Evolutionary conservation across 2,329 filamentous ascomycete species (phyloP), one percentile per base, ranked within the genome.

Genomic region (Fusarium sp.): DNA sequence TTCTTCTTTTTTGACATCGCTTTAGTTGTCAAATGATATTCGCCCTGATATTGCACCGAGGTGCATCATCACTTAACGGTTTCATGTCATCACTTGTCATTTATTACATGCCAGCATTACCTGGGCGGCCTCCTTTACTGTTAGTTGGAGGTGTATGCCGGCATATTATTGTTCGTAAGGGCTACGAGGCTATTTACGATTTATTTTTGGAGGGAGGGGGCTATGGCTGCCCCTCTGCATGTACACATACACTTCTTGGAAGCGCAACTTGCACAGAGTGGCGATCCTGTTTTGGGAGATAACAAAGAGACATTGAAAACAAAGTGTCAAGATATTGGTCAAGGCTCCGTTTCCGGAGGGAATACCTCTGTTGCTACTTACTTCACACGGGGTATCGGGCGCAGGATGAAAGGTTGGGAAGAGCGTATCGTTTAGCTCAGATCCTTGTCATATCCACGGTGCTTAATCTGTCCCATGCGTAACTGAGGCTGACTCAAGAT

Each of bases 1-100:
- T 62, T 57, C 46, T 63, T 67, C 57, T 63, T 58, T 41, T 61
- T 65, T 61, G 57, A 54, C 55, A 56, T 64, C 61, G 53, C 49
- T 65, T 62, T 57, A 32, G 57, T 50, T 57, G 50, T 46, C 52
- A 42, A 41, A 41, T 47, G 60, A 32, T 35, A 49, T 50, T 59
- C 29, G 48, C 41, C 42, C 60, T 54, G 62, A 58, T 54, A 51
- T 32, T 48, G 46, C 41, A 58, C 43, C 38, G 25, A 45, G 58
- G 48, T 65, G 51, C 57, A 58, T 61, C 37, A 44, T 65, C 42
- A 48, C 49, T 29, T 63, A 36, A 59, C 49, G 52, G 49, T 49
- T 59, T 59, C 61, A 63, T 47, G 51, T 43, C 62, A 56, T 43
- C 39, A 55, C 43, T 50, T 63, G 44, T 59, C 41, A 46, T 52